Evolutionary conservation across 164 flowering plant genomes (phyloP).

Genomic region (Magnolia sinica): DNA sequence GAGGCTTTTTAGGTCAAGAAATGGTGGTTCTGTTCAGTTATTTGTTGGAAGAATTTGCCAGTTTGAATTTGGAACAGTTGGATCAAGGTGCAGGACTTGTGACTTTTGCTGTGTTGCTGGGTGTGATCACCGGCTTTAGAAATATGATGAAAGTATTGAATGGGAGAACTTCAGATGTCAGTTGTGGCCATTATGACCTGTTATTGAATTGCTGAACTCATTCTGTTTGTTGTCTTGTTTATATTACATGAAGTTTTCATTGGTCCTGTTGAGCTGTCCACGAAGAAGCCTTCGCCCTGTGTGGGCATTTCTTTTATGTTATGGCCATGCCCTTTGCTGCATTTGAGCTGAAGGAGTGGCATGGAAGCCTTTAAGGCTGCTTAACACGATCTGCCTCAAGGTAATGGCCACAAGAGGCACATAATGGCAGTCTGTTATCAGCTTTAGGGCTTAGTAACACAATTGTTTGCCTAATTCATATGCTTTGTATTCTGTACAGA

Average conservation of each 20-base stretch:
- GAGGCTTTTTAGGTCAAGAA: slow-evolving; percentile 1
- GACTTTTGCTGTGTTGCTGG: background rate
- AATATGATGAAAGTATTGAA: slow-evolving; percentile 1
- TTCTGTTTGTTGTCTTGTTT: slow-evolving; percentile 8
- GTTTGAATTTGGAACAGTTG: background rate
- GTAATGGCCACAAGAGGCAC: slow-evolving; percentile 26
- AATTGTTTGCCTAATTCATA: background rate
- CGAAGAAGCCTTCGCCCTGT: slow-evolving; percentile 14
- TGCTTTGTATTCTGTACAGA: background rate
- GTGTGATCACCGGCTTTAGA: background rate
- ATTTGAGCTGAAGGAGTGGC: slow-evolving; percentile 17
- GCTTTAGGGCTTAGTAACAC: slow-evolving; percentile 19
- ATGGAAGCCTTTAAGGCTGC: slow-evolving; percentile 24
- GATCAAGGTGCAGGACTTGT: background rate
- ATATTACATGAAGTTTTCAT: slow-evolving; percentile 12
- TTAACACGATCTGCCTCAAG: slow-evolving; percentile 27
- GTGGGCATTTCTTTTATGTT: slow-evolving; percentile 7
- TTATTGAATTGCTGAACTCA: slow-evolving; percentile 8
- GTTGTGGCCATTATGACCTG: slow-evolving; percentile 8
- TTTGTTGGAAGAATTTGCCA: background rate
- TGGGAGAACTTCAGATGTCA: background rate
- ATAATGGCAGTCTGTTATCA: slow-evolving; percentile 29
- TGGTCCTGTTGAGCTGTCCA: slow-evolving; percentile 4
- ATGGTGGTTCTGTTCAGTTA: background rate
- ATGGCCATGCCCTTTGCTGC: slow-evolving; percentile 14